These are phyloP conservation scores for Magnusiomyces starmeri DNA, from an alignment of 1,139 yeast species.

Conservation along the genomic window DNA sequence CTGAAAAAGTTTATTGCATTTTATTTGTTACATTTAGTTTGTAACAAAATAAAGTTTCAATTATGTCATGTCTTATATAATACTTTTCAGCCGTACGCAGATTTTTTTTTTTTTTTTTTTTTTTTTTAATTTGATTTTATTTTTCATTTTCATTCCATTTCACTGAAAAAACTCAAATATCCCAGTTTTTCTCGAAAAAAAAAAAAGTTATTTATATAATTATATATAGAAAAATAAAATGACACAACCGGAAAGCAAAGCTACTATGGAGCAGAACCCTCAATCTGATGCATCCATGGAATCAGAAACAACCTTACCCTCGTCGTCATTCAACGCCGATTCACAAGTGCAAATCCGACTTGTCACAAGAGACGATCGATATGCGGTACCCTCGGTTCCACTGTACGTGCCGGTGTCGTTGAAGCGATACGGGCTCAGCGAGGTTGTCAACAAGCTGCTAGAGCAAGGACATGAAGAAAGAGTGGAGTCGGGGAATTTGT, in stretches of 20 bases:
- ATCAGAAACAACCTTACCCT: not conserved
- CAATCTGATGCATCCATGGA: not conserved
- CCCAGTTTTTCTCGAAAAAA: not conserved
- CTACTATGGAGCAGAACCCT: not conserved
- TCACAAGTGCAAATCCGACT: conserved; percentile 66
- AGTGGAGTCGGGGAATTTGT: conserved; percentile 3
- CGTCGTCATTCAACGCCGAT: conserved; percentile 4
- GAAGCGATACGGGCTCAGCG: conserved; percentile 87
- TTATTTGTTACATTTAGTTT: not conserved
- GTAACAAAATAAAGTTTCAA: not conserved
- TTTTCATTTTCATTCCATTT: not conserved
- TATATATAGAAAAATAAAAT: not conserved
- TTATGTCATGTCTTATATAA: too few relatives aligned
- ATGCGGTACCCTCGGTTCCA: conserved; percentile 61
- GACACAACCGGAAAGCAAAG: too few relatives aligned
- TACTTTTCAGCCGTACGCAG: not conserved
- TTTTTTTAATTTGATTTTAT: not conserved
- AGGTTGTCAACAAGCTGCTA: conserved; percentile 84
- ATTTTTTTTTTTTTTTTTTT: conserved; percentile 3
- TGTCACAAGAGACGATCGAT: conserved; percentile 80
- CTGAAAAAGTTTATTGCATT: too few relatives aligned
- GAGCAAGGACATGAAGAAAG: conserved; percentile 22
- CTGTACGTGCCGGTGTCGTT: conserved; percentile 79
- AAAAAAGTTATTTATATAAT: not conserved
- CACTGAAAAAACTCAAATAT: not conserved